Conservation (phyloP, 2,329 filamentous ascomycete species). For the Rhynchosporium secalis region DNA sequence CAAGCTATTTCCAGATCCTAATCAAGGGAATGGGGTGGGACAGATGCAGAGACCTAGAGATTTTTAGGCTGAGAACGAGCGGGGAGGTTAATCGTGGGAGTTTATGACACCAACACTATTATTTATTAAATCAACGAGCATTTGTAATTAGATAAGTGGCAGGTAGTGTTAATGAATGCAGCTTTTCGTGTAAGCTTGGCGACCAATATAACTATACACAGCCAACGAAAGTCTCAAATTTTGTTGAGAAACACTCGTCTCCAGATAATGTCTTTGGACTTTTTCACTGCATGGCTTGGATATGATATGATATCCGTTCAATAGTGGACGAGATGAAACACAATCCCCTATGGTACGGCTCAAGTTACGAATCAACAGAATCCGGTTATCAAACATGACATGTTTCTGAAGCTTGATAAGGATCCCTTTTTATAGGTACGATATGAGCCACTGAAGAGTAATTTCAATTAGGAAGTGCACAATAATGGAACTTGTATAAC, state of each 20-base stretch:
- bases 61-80: conserved; percentile 1
- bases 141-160: conserved; percentile 7
- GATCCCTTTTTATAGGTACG: neutral
- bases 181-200: neutral
- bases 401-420: conserved; percentile 7
- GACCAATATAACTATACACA: neutral
- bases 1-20: conserved; percentile 10
- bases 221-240: neutral
- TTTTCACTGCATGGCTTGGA: neutral
- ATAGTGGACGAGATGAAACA: neutral
- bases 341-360: neutral
- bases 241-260: conserved; percentile 4
- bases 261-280: neutral
- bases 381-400: neutral
- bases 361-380: neutral
- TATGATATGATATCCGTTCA: neutral
- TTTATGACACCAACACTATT: neutral
- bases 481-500: no score
- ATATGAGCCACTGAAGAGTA: neutral
- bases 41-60: conserved; percentile 12
- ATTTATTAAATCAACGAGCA: neutral
- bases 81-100: neutral
- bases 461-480: neutral
- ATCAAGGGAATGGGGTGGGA: neutral
- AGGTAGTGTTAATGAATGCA: conserved; percentile 15